Evolutionary conservation across 1,284 basidiomycete species (phyloP).

Genomic region (Ustanciosporium gigantosporum): DNA sequence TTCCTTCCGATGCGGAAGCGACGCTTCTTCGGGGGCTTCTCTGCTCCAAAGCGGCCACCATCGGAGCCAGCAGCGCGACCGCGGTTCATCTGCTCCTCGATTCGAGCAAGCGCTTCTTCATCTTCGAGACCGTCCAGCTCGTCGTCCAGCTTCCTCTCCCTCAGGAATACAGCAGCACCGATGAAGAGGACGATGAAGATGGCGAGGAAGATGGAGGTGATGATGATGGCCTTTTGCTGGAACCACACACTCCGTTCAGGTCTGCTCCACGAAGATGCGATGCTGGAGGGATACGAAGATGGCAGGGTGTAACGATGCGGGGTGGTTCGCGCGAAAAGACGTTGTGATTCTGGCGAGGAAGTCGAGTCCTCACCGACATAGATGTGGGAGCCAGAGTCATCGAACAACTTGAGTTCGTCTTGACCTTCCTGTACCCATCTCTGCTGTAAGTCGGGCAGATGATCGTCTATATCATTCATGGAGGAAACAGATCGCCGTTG

Average conservation of each 20-base stretch:
- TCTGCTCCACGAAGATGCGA: constrained; percentile 44
- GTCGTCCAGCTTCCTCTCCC: constrained; percentile 48
- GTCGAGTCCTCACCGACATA: background rate
- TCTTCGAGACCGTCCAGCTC: constrained; percentile 38
- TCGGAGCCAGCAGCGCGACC: no score
- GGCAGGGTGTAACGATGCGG: constrained; percentile 32
- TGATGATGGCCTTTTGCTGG: constrained; percentile 55
- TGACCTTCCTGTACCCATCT: constrained; percentile 7
- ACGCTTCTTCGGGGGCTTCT: constrained; percentile 14
- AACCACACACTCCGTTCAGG: constrained; percentile 53
- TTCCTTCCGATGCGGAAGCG: constrained; percentile 14
- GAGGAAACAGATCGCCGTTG: no score
- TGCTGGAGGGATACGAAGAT: constrained; percentile 38
- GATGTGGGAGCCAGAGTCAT: background rate
- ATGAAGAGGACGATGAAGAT: constrained; percentile 60
- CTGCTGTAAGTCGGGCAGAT: constrained; percentile 2
- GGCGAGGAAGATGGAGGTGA: constrained; percentile 57
- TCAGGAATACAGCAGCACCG: constrained; percentile 54
- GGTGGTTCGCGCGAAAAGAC: background rate
- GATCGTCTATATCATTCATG: constrained; percentile 13
- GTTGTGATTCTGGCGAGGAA: background rate
- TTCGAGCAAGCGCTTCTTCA: constrained; percentile 32
- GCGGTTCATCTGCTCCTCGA: constrained; percentile 38
- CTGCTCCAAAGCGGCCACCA: constrained; percentile 12
- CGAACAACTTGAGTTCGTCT: constrained; percentile 7